These are phyloP conservation scores for Aureobasidium musti DNA, from an alignment of 2,329 filamentous ascomycete genomes.

Conservation along the genomic window DNA sequence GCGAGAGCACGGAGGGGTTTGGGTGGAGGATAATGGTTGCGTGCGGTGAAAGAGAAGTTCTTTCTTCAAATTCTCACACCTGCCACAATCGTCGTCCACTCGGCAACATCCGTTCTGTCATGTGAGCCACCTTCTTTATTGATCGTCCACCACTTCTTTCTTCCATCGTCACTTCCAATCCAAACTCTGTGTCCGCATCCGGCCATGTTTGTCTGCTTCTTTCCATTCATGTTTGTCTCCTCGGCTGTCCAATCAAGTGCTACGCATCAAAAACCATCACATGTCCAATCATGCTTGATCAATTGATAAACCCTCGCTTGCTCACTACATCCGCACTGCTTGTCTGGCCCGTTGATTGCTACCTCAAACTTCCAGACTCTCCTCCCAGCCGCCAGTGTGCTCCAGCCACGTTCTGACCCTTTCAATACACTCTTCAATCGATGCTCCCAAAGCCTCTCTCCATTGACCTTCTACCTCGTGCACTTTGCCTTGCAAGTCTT, in stretches of 20 bases:
- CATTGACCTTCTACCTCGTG: conserved; percentile 88
- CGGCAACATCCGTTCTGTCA: conserved; percentile 2
- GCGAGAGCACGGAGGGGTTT: conserved; percentile 28
- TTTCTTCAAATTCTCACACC: conserved; percentile 25
- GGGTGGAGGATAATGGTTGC: conserved; percentile 33
- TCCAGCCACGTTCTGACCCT: conserved; percentile 72
- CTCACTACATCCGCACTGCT: not conserved
- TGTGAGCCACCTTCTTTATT: conserved; percentile 26
- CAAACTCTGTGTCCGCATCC: not conserved
- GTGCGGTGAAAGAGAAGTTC: conserved; percentile 29
- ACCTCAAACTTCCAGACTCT: conserved; percentile 47
- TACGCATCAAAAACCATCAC: not conserved
- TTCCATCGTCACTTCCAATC: not conserved
- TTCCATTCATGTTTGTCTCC: not conserved
- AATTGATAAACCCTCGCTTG: conserved; percentile 9
- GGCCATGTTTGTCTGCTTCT: conserved; percentile 7
- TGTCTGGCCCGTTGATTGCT: not conserved
- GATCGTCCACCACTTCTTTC: conserved; percentile 3
- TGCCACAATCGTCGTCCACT: not conserved
- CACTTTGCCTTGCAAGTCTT: conserved; percentile 91
- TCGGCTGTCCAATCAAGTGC: not conserved
- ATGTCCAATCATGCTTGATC: not conserved
- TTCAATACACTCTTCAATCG: conserved; percentile 71
- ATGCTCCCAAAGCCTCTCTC: conserved; percentile 79
- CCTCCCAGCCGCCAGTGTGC: conserved; percentile 84